Conservation (phyloP, 768 basidiomycete species). For the Suillus clintonianus region DNA sequence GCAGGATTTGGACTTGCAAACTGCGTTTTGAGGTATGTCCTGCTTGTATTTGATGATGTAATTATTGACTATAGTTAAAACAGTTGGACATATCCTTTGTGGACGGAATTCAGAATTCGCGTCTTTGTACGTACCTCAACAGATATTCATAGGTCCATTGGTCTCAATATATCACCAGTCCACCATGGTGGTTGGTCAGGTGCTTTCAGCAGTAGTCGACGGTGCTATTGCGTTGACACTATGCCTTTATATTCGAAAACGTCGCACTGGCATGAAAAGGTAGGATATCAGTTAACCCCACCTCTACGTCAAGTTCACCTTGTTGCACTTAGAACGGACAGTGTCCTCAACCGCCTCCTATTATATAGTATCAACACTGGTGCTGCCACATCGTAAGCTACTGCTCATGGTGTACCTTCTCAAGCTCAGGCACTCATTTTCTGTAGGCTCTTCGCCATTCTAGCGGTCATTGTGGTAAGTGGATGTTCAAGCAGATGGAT, state of each 20-base stretch:
- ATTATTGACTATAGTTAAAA: not conserved
- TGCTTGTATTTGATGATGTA: not conserved
- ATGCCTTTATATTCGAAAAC: constrained; percentile 12
- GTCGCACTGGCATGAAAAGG: constrained; percentile 14
- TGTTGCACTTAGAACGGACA: constrained; percentile 9
- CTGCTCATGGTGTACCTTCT: too few relatives aligned
- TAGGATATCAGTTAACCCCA: not conserved
- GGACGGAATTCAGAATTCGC: not conserved
- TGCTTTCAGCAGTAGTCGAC: constrained; percentile 9
- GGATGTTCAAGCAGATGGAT: not conserved
- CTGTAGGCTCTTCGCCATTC: constrained; percentile 9
- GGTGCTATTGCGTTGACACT: constrained; percentile 8
- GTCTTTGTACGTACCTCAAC: constrained; percentile 8
- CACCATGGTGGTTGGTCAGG: constrained; percentile 14
- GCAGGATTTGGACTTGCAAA: constrained; percentile 10
- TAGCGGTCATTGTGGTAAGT: constrained; percentile 8
- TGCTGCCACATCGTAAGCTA: constrained; percentile 11
- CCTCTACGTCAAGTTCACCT: not conserved
- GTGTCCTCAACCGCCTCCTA: constrained; percentile 14
- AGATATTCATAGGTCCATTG: not conserved
- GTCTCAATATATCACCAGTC: constrained; percentile 2
- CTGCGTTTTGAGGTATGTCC: constrained; percentile 1
- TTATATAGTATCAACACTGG: constrained; percentile 19
- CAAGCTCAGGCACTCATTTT: not conserved
- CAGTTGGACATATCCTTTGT: constrained; percentile 9